These are phyloP conservation scores for Kickxella alabastrina DNA, from an alignment of 192 early-diverging fungal species.

Conservation along the genomic window DNA sequence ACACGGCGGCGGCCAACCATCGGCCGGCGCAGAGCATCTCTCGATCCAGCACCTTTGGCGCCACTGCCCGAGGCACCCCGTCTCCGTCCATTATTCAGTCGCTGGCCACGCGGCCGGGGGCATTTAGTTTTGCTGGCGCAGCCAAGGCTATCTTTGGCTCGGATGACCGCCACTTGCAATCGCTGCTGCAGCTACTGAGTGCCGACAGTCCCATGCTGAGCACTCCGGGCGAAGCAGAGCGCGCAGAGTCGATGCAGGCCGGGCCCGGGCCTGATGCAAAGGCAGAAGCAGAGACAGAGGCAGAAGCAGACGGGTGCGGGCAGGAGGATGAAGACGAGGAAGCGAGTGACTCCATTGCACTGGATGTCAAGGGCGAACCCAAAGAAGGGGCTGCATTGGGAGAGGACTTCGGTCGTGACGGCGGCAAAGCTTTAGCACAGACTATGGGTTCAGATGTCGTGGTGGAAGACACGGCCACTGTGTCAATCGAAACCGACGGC, in stretches of 20 bases:
- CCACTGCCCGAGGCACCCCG: slow-evolving; percentile 44
- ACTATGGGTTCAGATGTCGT: neutral
- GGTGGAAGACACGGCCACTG: neutral
- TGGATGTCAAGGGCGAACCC: neutral
- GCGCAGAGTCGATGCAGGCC: neutral
- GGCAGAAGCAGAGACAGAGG: neutral
- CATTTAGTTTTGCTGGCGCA: slow-evolving; percentile 18
- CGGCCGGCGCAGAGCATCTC: slow-evolving; percentile 28
- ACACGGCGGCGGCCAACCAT: slow-evolving; percentile 17
- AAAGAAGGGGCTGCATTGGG: neutral
- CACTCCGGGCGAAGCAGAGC: slow-evolving; percentile 2
- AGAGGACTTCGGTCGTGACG: too few species aligned
- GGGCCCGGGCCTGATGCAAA: slow-evolving; percentile 2
- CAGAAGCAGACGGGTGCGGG: neutral
- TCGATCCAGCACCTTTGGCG: slow-evolving; percentile 45
- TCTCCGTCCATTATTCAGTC: slow-evolving; percentile 53
- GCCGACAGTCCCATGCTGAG: slow-evolving; percentile 48
- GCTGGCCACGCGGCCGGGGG: slow-evolving; percentile 21
- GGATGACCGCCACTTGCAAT: slow-evolving; percentile 39
- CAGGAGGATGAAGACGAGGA: neutral
- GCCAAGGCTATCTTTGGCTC: slow-evolving; percentile 46
- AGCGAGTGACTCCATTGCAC: neutral
- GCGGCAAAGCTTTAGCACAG: too few species aligned
- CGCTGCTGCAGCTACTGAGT: slow-evolving; percentile 46
- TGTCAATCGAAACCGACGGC: neutral